Percentiles rank a stretch among this genome's conserved stretches.
Conservation (phyloP, 2,329 filamentous ascomycete genomes). For the Capronia coronata region DNA sequence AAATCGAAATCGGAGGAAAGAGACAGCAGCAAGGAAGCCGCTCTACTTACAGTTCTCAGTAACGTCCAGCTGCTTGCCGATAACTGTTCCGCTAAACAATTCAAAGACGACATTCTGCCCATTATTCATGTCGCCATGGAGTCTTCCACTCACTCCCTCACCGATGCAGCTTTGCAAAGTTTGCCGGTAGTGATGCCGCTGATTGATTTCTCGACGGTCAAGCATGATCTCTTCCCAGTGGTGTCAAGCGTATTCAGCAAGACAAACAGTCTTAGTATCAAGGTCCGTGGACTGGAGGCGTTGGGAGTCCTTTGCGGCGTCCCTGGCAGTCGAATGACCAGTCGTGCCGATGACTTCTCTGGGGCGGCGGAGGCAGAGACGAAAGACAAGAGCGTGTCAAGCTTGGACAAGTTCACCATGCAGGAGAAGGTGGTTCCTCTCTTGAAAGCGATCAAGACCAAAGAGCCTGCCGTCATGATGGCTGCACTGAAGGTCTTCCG, state of each 20-base stretch:
- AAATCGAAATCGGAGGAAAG: slow-evolving; percentile 57
- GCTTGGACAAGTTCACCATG: slow-evolving; percentile 94
- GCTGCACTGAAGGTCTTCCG: slow-evolving; percentile 77
- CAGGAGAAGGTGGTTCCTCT: slow-evolving; percentile 94
- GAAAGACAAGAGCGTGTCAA: slow-evolving; percentile 58
- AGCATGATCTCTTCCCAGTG: slow-evolving; percentile 91
- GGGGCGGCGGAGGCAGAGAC: slow-evolving; percentile 51
- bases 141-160: slow-evolving; percentile 78
- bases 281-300: slow-evolving; percentile 83
- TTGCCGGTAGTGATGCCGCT: slow-evolving; percentile 75
- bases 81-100: slow-evolving; percentile 84
- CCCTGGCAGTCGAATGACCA: slow-evolving; percentile 60
- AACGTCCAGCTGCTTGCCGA: slow-evolving; percentile 68
- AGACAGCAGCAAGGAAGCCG: slow-evolving; percentile 77
- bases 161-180: slow-evolving; percentile 75
- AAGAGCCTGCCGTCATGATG: slow-evolving; percentile 96
- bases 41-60: slow-evolving; percentile 83
- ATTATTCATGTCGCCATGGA: slow-evolving; percentile 78
- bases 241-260: slow-evolving; percentile 86
- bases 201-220: slow-evolving; percentile 92
- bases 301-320: slow-evolving; percentile 87
- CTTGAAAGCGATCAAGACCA: slow-evolving; percentile 89
- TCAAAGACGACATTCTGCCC: slow-evolving; percentile 90
- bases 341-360: slow-evolving; percentile 65
- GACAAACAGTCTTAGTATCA: slow-evolving; percentile 89